Conservation (phyloP, 345 rosid genomes). For the Sapria himalayana region DNA sequence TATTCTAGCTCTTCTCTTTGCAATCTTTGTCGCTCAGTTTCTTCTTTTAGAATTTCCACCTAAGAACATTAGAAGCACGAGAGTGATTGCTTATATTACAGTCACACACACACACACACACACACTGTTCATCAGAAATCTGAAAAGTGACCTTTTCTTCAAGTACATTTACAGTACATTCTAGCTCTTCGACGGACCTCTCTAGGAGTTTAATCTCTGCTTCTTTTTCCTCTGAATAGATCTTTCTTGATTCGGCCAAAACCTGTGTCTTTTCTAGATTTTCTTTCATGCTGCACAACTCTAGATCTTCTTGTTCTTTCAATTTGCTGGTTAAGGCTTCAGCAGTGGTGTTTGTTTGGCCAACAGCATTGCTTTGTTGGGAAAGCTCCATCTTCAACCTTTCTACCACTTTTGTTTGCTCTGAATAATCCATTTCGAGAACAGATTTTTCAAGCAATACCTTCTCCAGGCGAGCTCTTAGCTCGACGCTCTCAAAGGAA, state of each 20-base stretch:
- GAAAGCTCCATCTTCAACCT: conserved; percentile 55
- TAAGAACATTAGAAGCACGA: conserved; percentile 15
- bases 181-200: conserved; percentile 84
- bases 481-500: conserved; percentile 27
- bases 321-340: conserved; percentile 30
- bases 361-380: conserved; percentile 31
- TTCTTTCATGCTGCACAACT: conserved; percentile 38
- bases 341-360: conserved; percentile 33
- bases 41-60: conserved; percentile 76
- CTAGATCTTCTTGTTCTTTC: conserved; percentile 19
- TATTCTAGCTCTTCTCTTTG: conserved; percentile 80
- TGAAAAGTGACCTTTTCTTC: conserved; percentile 52
- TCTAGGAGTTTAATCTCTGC: conserved; percentile 71
- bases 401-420: conserved; percentile 26
- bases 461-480: conserved; percentile 30
- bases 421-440: conserved; percentile 32
- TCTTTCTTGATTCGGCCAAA: conserved; percentile 48
- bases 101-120: too few relatives aligned
- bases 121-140: conserved; percentile 4
- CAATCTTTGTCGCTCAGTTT: conserved; percentile 76
- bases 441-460: conserved; percentile 24
- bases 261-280: conserved; percentile 28
- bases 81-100: conserved; percentile 3
- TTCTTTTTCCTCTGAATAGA: conserved; percentile 60
- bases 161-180: conserved; percentile 49